These are phyloP conservation scores for Auxenochlorella protothecoides DNA, from an alignment of 139 green algal species.

Conservation along the genomic window DNA sequence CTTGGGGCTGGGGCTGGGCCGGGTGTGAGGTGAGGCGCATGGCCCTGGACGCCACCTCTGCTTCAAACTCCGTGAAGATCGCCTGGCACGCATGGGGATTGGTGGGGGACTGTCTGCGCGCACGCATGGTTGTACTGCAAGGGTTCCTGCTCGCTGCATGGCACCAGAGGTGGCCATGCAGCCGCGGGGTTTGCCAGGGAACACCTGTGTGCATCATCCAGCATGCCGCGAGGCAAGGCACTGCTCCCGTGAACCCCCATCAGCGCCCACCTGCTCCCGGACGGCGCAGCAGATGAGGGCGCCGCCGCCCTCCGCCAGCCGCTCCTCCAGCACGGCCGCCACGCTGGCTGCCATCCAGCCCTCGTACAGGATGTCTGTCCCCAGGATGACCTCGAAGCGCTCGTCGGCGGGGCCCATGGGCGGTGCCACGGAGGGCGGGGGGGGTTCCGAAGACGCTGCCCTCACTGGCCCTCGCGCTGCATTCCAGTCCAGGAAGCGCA, in stretches of 20 bases:
- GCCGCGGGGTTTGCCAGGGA: neutral
- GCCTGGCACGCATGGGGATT: neutral
- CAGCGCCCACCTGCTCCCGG: slow-evolving; percentile 18
- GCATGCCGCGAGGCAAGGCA: neutral
- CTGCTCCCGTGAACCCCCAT: neutral
- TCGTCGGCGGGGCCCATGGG: slow-evolving; percentile 9
- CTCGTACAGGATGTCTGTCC: slow-evolving; percentile 68
- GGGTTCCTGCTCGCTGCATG: neutral
- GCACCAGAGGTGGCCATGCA: neutral
- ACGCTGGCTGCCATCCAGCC: slow-evolving; percentile 11
- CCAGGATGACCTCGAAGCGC: slow-evolving; percentile 49
- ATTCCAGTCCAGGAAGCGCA: too few species aligned
- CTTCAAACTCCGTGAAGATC: too few species aligned
- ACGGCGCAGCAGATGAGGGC: slow-evolving; percentile 46
- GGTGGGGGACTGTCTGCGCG: neutral
- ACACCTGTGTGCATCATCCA: too few species aligned
- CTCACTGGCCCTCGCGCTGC: too few species aligned
- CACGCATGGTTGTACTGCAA: neutral
- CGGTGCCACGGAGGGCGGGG: neutral
- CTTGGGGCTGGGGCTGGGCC: too few species aligned
- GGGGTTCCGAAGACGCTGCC: too few species aligned
- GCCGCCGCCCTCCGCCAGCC: slow-evolving; percentile 30
- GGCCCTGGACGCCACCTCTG: too few species aligned
- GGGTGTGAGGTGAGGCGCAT: too few species aligned
- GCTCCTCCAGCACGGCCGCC: slow-evolving; percentile 40